A percentile compares a stretch with the other conserved stretches of the same genome.
Evolutionary conservation across 176 grass and related monocot species (phyloP).

Genomic region (Areca catechu): DNA sequence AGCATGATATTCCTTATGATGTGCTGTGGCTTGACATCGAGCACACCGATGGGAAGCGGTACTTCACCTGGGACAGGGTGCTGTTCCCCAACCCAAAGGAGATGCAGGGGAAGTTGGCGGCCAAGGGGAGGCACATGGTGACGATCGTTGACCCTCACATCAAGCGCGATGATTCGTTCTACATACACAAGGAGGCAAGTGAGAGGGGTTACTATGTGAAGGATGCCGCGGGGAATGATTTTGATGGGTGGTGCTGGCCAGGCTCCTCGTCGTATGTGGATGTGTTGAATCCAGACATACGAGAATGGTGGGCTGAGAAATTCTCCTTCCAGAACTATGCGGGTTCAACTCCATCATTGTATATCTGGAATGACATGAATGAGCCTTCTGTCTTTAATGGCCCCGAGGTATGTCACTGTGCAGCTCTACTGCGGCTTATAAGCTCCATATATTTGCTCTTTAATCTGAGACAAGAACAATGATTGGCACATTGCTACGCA

Average conservation of each 20-base stretch:
- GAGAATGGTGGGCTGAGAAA: constrained; percentile 91
- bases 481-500: too few relatives aligned
- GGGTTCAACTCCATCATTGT: constrained; percentile 71
- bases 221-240: constrained; percentile 69
- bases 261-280: constrained; percentile 82
- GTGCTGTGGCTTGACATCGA: constrained; percentile 97
- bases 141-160: constrained; percentile 93
- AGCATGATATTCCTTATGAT: constrained; percentile 92
- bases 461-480: too few relatives aligned
- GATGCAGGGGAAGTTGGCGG: constrained; percentile 73
- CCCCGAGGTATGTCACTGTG: constrained; percentile 49
- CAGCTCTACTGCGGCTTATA: too few relatives aligned
- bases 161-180: constrained; percentile 62
- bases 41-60: constrained; percentile 81
- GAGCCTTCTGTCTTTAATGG: constrained; percentile 98
- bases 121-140: constrained; percentile 84
- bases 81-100: constrained; percentile 63
- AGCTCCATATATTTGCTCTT: too few relatives aligned
- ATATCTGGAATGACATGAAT: constrained; percentile 99
- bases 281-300: constrained; percentile 83
- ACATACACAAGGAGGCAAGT: constrained; percentile 74
- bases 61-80: constrained; percentile 84
- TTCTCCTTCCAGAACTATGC: constrained; percentile 72
- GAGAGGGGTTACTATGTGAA: constrained; percentile 88
- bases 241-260: constrained; percentile 93